phyloP scores from a whole-genome alignment of 441 rosid species.

The Euphorbia celastroides region DNA sequence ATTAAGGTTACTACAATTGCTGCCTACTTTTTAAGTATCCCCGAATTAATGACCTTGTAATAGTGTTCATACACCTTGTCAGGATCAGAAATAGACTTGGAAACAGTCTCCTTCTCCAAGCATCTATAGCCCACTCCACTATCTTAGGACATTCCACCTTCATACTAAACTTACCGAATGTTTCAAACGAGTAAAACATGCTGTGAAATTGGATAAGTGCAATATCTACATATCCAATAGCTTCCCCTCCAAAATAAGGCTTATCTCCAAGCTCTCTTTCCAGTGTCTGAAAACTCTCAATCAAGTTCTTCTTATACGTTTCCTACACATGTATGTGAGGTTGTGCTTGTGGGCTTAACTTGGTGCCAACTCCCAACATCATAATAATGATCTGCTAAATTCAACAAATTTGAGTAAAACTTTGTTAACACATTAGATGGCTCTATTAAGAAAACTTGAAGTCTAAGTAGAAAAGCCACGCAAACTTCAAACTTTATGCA shows the following conservation, averaged over 20 bases:
- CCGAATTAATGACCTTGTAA: background rate
- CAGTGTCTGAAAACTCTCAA: slow-evolving; percentile 3
- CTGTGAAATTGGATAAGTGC: background rate
- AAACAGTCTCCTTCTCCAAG: slow-evolving; percentile 11
- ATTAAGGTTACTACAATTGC: too few relatives aligned
- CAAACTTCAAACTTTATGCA: too few relatives aligned
- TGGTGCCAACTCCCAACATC: too few relatives aligned
- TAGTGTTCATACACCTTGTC: background rate
- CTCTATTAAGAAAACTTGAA: too few relatives aligned
- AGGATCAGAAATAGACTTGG: slow-evolving; percentile 10
- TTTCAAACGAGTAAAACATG: background rate
- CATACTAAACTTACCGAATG: background rate
- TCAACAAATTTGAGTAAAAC: too few relatives aligned
- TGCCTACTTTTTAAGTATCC: background rate
- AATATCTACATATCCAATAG: slow-evolving; percentile 8
- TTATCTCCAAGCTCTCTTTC: slow-evolving; percentile 10
- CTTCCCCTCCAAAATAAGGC: slow-evolving; percentile 9
- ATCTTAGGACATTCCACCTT: slow-evolving; percentile 4
- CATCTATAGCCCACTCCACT: slow-evolving; percentile 12
- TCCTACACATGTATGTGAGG: too few relatives aligned
- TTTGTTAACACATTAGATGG: too few relatives aligned
- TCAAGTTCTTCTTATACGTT: too few relatives aligned
- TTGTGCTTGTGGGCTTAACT: too few relatives aligned
- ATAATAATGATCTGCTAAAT: too few relatives aligned
- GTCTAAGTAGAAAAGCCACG: too few relatives aligned